Percentiles rank a stretch among this genome's conserved stretches.
Evolutionary conservation across 2,329 filamentous ascomycete genomes (phyloP).

Genomic region (Trichoderma sp.): DNA sequence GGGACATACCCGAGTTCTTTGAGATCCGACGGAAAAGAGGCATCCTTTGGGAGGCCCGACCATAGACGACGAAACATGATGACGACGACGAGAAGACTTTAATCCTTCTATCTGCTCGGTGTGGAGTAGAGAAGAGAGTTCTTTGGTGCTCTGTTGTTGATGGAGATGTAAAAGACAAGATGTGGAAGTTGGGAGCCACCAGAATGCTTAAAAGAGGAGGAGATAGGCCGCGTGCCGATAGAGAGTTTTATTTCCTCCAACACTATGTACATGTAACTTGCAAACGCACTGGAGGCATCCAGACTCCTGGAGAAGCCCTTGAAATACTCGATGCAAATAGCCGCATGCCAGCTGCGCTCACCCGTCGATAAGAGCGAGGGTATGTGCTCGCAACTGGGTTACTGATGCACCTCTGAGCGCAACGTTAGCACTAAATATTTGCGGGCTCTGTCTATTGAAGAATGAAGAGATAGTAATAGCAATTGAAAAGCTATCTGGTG

Average conservation of each 20-base stretch:
- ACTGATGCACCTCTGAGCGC: neutral
- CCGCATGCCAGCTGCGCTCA: slow-evolving; percentile 3
- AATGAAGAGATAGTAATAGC: neutral
- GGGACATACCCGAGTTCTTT: slow-evolving; percentile 65
- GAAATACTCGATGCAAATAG: neutral
- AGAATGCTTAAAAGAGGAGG: neutral
- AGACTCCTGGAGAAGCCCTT: neutral
- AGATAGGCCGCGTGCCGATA: neutral
- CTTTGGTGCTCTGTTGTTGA: no score
- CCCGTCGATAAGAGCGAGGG: neutral
- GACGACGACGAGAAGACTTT: neutral
- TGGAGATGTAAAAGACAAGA: neutral
- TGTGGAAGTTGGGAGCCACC: neutral
- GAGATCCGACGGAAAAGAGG: slow-evolving; percentile 65
- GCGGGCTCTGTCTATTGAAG: no score
- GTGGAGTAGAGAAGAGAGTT: neutral
- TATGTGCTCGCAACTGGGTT: no score
- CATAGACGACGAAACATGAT: slow-evolving; percentile 72
- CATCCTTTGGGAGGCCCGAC: slow-evolving; percentile 70
- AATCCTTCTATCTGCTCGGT: neutral
- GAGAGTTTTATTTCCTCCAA: neutral
- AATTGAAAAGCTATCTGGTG: neutral
- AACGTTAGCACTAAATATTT: neutral
- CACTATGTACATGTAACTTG: neutral
- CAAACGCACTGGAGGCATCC: no score